phyloP scores from a whole-genome alignment of 192 early-diverging fungal species.

The Backusella australiensis region DNA sequence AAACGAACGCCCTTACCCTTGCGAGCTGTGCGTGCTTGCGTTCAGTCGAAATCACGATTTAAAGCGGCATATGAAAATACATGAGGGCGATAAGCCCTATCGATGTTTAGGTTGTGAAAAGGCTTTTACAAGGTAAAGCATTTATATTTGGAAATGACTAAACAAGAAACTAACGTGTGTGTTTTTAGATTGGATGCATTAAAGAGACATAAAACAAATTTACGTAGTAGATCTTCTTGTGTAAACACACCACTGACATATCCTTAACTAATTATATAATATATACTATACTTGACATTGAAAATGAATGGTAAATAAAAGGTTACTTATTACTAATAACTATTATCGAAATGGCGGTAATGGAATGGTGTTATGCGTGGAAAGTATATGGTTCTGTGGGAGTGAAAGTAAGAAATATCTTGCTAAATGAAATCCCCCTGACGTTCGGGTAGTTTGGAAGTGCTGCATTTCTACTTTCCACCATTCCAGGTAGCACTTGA shows the following conservation, averaged over 20 bases:
- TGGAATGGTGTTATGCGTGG: too few species aligned
- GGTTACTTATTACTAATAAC: too few species aligned
- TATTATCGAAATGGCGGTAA: too few species aligned
- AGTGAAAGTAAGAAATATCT: too few species aligned
- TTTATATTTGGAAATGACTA: not conserved
- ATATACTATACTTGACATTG: not conserved
- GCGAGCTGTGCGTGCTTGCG: slow-evolving; percentile 32
- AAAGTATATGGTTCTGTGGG: too few species aligned
- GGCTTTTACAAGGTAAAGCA: slow-evolving; percentile 62
- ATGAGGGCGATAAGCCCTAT: slow-evolving; percentile 75
- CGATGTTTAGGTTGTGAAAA: slow-evolving; percentile 73
- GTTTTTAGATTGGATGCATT: slow-evolving; percentile 53
- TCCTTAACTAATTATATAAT: not conserved
- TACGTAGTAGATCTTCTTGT: slow-evolving; percentile 13
- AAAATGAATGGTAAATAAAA: not conserved
- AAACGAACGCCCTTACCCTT: slow-evolving; percentile 68
- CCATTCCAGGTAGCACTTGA: too few species aligned
- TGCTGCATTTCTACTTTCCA: too few species aligned
- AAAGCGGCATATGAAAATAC: slow-evolving; percentile 75
- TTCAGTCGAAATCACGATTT: slow-evolving; percentile 78
- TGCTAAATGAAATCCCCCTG: too few species aligned
- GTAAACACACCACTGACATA: not conserved
- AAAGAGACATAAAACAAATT: slow-evolving; percentile 51
- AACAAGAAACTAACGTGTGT: not conserved
- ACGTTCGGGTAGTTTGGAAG: too few species aligned